These are phyloP conservation scores for Beauveria australis DNA, from an alignment of 2,329 filamentous ascomycete genomes.

Conservation along the genomic window DNA sequence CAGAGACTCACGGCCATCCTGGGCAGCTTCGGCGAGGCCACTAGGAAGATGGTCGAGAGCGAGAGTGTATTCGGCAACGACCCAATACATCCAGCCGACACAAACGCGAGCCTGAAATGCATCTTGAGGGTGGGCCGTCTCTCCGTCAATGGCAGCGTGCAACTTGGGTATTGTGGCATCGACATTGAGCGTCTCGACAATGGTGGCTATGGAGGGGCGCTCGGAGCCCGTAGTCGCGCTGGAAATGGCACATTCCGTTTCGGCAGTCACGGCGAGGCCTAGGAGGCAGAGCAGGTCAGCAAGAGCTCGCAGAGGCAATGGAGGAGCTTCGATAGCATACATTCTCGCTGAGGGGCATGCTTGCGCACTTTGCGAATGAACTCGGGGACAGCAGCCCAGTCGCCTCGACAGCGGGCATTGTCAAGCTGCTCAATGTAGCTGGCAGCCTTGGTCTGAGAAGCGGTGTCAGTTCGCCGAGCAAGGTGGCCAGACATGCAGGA, in stretches of 20 bases:
- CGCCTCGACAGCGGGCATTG: slow-evolving; percentile 76
- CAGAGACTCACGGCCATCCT: slow-evolving; percentile 43
- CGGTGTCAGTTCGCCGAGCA: not conserved
- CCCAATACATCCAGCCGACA: slow-evolving; percentile 78
- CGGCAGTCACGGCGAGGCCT: slow-evolving; percentile 65
- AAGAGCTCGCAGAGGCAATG: slow-evolving; percentile 9
- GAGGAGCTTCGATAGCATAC: slow-evolving; percentile 43
- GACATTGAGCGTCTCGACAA: slow-evolving; percentile 37
- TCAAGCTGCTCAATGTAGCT: slow-evolving; percentile 79
- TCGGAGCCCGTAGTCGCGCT: slow-evolving; percentile 36
- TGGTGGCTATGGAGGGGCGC: slow-evolving; percentile 34
- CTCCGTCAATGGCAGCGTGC: slow-evolving; percentile 48
- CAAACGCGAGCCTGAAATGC: slow-evolving; percentile 75
- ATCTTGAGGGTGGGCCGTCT: slow-evolving; percentile 46
- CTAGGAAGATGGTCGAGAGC: slow-evolving; percentile 56
- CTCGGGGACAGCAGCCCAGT: slow-evolving; percentile 81
- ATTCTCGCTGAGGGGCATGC: slow-evolving; percentile 77
- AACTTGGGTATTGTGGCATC: slow-evolving; percentile 41
- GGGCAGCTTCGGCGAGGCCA: slow-evolving; percentile 48
- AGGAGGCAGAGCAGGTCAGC: not conserved
- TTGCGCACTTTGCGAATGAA: slow-evolving; percentile 89
- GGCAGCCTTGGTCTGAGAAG: slow-evolving; percentile 58
- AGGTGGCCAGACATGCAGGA: not conserved
- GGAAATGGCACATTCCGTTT: slow-evolving; percentile 58
- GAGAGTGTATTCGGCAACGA: slow-evolving; percentile 57